Conservation (phyloP, 2,329 filamentous ascomycete genomes). For the Tothia fuscella region DNA sequence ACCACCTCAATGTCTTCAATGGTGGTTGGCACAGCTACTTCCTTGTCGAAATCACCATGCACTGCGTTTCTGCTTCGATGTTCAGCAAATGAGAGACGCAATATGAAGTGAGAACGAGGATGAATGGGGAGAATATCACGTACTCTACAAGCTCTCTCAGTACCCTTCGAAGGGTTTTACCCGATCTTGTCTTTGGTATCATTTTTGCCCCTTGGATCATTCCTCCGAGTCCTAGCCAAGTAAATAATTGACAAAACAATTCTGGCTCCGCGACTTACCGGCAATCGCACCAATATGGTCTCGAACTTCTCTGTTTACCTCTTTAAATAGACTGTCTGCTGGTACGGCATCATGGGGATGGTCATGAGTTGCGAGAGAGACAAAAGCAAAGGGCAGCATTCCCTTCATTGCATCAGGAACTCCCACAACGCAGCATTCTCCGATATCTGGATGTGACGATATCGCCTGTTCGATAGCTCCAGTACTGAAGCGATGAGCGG, state of each 20-base stretch:
- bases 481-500: constrained; percentile 80
- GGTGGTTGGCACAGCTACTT: constrained; percentile 66
- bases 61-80: too few relatives aligned
- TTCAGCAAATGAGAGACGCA: too few relatives aligned
- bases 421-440: constrained; percentile 76
- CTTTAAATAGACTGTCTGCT: constrained; percentile 38
- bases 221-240: constrained; percentile 70
- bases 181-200: constrained; percentile 86
- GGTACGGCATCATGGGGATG: constrained; percentile 42
- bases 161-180: constrained; percentile 77
- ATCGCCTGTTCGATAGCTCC: constrained; percentile 87
- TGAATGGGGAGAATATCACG: too few relatives aligned
- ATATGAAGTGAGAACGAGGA: too few relatives aligned
- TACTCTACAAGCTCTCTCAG: constrained; percentile 73
- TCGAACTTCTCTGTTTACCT: constrained; percentile 63
- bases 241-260: too few relatives aligned
- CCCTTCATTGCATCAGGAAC: constrained; percentile 81
- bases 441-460: constrained; percentile 63
- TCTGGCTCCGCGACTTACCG: too few relatives aligned
- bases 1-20: constrained; percentile 72
- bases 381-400: constrained; percentile 82
- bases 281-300: constrained; percentile 81
- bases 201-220: constrained; percentile 75
- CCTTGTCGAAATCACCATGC: constrained; percentile 58
- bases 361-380: constrained; percentile 46